Evolutionary conservation across 805 yeast genomes (phyloP), one percentile per base, ranked within the genome.

Genomic region (Yarrowia divulgata): DNA sequence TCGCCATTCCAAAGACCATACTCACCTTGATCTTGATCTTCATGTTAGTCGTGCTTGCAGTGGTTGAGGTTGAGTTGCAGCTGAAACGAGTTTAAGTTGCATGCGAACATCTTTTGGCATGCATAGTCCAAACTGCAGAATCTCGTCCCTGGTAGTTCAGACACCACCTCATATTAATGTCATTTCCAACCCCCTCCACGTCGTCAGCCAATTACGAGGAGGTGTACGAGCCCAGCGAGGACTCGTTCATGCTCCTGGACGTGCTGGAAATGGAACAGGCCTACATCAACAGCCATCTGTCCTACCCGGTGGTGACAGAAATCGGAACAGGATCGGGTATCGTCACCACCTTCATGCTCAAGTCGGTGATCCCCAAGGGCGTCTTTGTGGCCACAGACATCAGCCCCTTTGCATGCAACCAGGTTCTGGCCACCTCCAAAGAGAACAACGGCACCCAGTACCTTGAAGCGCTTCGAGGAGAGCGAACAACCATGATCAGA

Each of bases 141-240:
- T 37, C 13, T 37, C 18, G n/a, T 23, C 29, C 29, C 29, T 23
- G 29, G 29, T 8, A 37, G 18, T 18, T 8, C 8, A 49, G 14
- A 5, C 34, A 14, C 35, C 62, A 39, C 42, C 43, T 4, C 34
- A 2, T 23, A 8, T 10, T 29, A 42, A 60, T 60, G 66, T 63
- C 68, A 12, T 63, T 63, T 42, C 55, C 55, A 18, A 93, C 98
- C 0, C 98, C 98, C 0, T 77, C 78, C 8, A 81, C 90, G 1
- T 72, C 75, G 1, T 77, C 81, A 19, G 83, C 88, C 19, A 89
- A 90, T 74, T 85, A 83, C 71, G 87, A 85, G n/a, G 84, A 83
- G 73, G 97, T 94, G 3, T 95, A 95, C 77, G 99, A 95, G 75
- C 98, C 99, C 0, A 86, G 97, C 0, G 99, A 95, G 74, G 99